These are phyloP conservation scores for Pogostemon cablin DNA, from an alignment of 257 asterid genomes.

Conservation along the genomic window DNA sequence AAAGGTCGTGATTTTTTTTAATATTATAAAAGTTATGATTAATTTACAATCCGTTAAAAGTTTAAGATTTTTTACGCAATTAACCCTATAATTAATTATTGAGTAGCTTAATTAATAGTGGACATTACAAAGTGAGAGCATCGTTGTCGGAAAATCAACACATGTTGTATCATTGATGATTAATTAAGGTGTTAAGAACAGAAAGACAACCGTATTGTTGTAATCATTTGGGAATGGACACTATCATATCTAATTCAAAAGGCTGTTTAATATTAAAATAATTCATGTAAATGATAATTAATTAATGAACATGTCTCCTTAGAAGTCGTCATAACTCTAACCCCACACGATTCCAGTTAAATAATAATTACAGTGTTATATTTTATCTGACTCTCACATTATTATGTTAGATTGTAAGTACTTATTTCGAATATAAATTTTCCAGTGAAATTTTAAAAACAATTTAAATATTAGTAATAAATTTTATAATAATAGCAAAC, in stretches of 20 bases:
- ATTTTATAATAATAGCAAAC: too few relatives aligned
- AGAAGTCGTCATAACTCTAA: background rate
- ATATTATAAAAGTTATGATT: too few relatives aligned
- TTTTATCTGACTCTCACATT: background rate
- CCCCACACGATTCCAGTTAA: background rate
- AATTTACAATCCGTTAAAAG: too few relatives aligned
- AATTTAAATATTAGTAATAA: too few relatives aligned
- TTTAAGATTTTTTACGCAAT: too few relatives aligned
- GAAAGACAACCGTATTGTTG: background rate
- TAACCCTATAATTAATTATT: background rate
- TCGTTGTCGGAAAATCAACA: conserved; percentile 23
- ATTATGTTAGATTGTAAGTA: background rate
- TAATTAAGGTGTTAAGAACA: conserved; percentile 16
- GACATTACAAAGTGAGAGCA: conserved; percentile 9
- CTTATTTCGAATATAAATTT: too few relatives aligned
- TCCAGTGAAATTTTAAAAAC: too few relatives aligned
- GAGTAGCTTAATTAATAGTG: background rate
- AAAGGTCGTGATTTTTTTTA: too few relatives aligned
- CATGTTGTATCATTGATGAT: background rate
- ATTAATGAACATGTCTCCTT: background rate
- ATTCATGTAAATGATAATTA: background rate
- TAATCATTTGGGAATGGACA: conserved; percentile 18
- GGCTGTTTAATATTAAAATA: too few relatives aligned
- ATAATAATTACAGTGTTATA: background rate
- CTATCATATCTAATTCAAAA: background rate